Evolutionary conservation across 75 land plant genomes (phyloP), one percentile per base, ranked within the genome.

Genomic region (Sequoia sempervirens): DNA sequence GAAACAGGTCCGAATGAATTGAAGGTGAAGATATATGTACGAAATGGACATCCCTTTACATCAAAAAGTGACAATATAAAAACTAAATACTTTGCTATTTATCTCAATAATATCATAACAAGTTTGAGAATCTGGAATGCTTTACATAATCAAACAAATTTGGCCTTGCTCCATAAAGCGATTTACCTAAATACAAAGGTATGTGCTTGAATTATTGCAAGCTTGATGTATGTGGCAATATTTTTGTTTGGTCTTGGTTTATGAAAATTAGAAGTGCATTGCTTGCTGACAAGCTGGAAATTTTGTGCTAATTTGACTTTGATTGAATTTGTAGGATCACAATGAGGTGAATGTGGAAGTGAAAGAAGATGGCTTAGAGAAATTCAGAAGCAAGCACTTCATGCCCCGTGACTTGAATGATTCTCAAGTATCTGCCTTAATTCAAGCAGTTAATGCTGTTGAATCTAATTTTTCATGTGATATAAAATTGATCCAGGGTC

Each of bases 401-500:
- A 9, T 2, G 50, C 3, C 80, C 50, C 82, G 78, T 56, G 30
- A 85, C 5, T 82, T 94, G 28, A 93, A 94, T 80, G 82, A 73
- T 13, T 90, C 96, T 17, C 96, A 93, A 84, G 12, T 79, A 23
- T 88, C 52, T 36, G 95, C 96, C 20, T 68, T 93, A 30, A 47
- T 64, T 64, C 72, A 26, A 50, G 58, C 82, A 50, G 50, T 91
- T n/a, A 75, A 70, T 45, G 64, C 36, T 40, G 76, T 81, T 40
- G 80, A 84, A 32, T 83, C 85, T 75, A 47, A 80, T n/a, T 38
- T 54, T 80, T 80, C 26, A 36, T 23, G 82, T 36, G 34, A n/a
- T 8, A 88, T 93, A n/a, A 86, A 91, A 53, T 92, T 95, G 15
- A 91, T 95, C 53, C 95, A 95, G 91, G 97, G 94, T 1, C 94